A percentile compares a stretch with the other conserved stretches of the same genome.
phyloP scores from a whole-genome alignment of 2,329 filamentous ascomycete genomes.

The Dothideomycetidae sp. region DNA sequence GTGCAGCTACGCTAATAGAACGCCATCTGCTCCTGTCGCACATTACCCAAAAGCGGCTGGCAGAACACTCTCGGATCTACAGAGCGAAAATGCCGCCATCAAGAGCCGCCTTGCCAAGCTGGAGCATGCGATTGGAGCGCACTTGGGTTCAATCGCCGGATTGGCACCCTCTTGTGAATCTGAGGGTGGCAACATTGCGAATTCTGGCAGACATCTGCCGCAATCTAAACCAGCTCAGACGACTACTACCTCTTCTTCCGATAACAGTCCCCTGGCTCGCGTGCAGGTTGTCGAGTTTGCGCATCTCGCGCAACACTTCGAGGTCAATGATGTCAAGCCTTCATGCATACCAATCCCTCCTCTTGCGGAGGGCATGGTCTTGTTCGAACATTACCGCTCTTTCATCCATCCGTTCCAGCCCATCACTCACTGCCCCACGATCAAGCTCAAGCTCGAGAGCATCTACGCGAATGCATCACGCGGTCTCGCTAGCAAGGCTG shows the following conservation, averaged over 20 bases:
- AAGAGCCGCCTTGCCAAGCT: background rate
- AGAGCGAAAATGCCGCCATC: background rate
- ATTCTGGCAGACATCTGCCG: too few relatives aligned
- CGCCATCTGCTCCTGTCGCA: background rate
- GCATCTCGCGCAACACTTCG: background rate
- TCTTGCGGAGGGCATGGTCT: background rate
- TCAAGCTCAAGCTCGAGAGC: background rate
- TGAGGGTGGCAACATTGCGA: too few relatives aligned
- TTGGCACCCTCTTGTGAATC: background rate
- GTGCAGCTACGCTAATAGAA: constrained; percentile 11
- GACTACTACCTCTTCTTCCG: background rate
- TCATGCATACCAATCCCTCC: background rate
- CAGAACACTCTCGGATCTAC: background rate
- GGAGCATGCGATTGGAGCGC: background rate
- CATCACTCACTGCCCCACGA: background rate
- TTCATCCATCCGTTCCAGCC: background rate
- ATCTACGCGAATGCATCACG: background rate
- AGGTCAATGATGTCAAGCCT: background rate
- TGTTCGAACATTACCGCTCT: background rate
- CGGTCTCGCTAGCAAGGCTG: background rate
- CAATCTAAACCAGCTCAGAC: constrained; percentile 4
- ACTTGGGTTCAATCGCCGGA: background rate
- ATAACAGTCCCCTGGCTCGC: too few relatives aligned
- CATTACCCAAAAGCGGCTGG: background rate
- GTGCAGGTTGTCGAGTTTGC: background rate